Percentiles rank a stretch among this genome's conserved stretches.
These are phyloP conservation scores for Cercospora berteroae DNA, from an alignment of 2,329 filamentous ascomycete species.

Conservation along the genomic window DNA sequence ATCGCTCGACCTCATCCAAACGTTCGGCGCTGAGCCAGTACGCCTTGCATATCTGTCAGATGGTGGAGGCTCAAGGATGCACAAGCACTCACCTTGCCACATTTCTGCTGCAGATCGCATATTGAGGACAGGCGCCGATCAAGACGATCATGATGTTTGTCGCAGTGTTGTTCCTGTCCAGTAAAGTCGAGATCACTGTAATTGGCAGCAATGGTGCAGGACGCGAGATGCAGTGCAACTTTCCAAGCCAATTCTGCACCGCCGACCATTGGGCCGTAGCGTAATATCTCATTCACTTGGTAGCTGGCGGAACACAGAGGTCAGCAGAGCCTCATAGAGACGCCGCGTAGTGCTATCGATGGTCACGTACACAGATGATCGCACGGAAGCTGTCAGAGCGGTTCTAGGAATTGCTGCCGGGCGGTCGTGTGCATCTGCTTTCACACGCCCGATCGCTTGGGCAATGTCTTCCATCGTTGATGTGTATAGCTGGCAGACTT, in stretches of 20 bases:
- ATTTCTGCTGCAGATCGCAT: background rate
- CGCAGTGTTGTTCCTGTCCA: conserved; percentile 1
- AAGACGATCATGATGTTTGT: conserved; percentile 3
- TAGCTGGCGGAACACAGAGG: background rate
- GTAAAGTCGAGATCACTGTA: background rate
- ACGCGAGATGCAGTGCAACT: background rate
- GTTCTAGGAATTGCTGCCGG: background rate
- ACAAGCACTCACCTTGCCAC: conserved; percentile 1
- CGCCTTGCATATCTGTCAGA: background rate
- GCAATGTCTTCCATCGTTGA: background rate
- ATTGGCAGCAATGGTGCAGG: background rate
- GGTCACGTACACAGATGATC: background rate
- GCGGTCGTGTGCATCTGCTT: background rate
- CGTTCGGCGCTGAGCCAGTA: conserved; percentile 6
- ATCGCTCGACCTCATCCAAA: background rate
- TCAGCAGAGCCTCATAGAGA: background rate
- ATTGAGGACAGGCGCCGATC: conserved; percentile 2
- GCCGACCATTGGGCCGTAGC: conserved; percentile 5
- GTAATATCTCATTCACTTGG: conserved; percentile 4
- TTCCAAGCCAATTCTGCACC: conserved; percentile 10
- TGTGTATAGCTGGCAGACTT: conserved; percentile 1
- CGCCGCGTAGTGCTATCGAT: background rate
- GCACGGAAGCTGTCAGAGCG: background rate
- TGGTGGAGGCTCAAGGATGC: background rate
- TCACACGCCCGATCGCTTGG: background rate